A percentile compares a stretch with the other conserved stretches of the same genome.
phyloP scores from a whole-genome alignment of 2,329 filamentous ascomycete genomes.

The Clarireedia monteithiana region DNA sequence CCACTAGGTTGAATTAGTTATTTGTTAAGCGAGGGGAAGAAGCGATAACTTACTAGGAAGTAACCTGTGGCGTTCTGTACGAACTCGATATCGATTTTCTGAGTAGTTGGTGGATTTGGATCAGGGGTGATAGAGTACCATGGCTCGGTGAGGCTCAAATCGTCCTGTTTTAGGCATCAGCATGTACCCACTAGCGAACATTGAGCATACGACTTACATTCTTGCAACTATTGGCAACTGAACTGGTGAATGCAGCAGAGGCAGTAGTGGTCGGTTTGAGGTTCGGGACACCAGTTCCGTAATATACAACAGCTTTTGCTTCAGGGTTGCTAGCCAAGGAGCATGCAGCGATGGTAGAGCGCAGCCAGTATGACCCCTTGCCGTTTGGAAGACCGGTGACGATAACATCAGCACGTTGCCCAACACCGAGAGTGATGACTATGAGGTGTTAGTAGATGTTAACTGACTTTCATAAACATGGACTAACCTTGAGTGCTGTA shows the following conservation, averaged over 20 bases:
- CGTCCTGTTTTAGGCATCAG: not conserved
- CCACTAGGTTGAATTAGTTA: constrained; percentile 32
- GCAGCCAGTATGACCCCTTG: constrained; percentile 45
- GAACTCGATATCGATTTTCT: constrained; percentile 31
- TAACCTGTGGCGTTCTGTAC: constrained; percentile 42
- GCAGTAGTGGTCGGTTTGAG: constrained; percentile 13
- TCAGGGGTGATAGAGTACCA: constrained; percentile 18
- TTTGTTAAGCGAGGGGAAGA: not conserved
- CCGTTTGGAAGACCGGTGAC: constrained; percentile 35
- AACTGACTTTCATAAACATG: not conserved
- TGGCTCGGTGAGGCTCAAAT: constrained; percentile 8
- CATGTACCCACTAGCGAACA: not conserved
- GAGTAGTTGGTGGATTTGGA: constrained; percentile 13
- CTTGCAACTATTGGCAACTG: constrained; percentile 10
- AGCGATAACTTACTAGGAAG: constrained; percentile 18
- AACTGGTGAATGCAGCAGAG: constrained; percentile 13
- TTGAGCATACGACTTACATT: constrained; percentile 10
- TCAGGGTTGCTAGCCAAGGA: constrained; percentile 38
- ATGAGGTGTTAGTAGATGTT: not conserved
- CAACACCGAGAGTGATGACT: constrained; percentile 26
- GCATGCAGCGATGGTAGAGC: constrained; percentile 39
- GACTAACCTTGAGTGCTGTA: constrained; percentile 52
- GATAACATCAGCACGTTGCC: constrained; percentile 37
- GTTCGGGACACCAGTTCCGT: constrained; percentile 38
- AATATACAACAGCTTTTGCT: constrained; percentile 56